These are phyloP conservation scores for Lagenaria siceraria DNA, from an alignment of 306 rosid species.

Conservation along the genomic window DNA sequence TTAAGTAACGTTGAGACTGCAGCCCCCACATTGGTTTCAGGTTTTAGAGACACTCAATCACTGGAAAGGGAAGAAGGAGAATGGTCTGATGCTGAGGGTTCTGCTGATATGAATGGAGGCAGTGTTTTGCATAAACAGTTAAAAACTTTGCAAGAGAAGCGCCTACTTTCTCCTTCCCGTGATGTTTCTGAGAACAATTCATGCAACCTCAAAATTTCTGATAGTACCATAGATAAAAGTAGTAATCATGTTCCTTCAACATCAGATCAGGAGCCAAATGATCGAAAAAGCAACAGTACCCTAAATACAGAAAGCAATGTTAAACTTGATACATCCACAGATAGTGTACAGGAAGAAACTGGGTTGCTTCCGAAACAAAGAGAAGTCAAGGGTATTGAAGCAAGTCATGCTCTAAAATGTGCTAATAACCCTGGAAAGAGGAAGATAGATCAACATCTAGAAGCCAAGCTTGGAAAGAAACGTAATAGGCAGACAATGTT, in stretches of 20 bases:
- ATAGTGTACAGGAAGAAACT: constrained; percentile 46
- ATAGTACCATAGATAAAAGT: constrained; percentile 30
- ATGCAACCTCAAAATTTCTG: constrained; percentile 27
- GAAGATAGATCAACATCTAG: constrained; percentile 71
- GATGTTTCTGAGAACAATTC: constrained; percentile 32
- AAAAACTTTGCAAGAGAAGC: constrained; percentile 34
- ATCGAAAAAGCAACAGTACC: constrained; percentile 32
- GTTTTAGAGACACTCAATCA: constrained; percentile 26
- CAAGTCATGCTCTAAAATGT: constrained; percentile 58
- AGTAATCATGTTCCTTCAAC: constrained; percentile 32
- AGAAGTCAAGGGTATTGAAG: constrained; percentile 81
- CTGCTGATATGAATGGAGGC: constrained; percentile 37
- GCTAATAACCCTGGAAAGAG: constrained; percentile 77
- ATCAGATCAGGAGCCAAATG: constrained; percentile 32
- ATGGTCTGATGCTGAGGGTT: constrained; percentile 88
- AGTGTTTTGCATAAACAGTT: constrained; percentile 29
- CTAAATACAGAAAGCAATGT: constrained; percentile 43
- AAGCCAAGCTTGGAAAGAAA: constrained; percentile 89
- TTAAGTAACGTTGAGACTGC: constrained; percentile 25
- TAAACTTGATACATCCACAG: constrained; percentile 43
- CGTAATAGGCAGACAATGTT: constrained; percentile 89
- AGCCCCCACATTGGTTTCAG: constrained; percentile 19
- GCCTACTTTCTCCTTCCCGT: constrained; percentile 21
- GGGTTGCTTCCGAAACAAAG: constrained; percentile 46
- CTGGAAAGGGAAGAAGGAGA: constrained; percentile 96